A percentile compares a stretch with the other conserved stretches of the same genome.
phyloP scores from a whole-genome alignment of 2,329 filamentous ascomycete species.

The Aspergillus terreus region DNA sequence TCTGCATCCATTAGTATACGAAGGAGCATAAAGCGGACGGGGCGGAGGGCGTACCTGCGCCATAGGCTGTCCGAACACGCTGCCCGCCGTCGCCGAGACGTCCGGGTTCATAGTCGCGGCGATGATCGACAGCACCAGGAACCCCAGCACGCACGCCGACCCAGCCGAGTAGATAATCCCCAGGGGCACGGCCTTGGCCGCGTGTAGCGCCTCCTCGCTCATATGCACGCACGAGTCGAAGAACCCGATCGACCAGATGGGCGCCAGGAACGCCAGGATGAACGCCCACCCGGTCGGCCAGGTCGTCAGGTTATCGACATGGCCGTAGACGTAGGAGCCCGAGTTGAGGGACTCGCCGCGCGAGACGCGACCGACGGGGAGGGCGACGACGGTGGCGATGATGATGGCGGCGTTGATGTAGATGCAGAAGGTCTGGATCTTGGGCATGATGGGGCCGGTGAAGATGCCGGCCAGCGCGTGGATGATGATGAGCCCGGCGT shows the following conservation, averaged over 20 bases:
- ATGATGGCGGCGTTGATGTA: constrained; percentile 56
- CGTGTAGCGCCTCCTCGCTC: constrained; percentile 59
- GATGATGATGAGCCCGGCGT: constrained; percentile 50
- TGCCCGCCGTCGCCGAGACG: constrained; percentile 46
- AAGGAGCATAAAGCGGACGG: background rate
- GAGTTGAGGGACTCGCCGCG: constrained; percentile 30
- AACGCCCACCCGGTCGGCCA: constrained; percentile 59
- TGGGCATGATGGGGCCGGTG: constrained; percentile 55
- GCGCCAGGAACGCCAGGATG: constrained; percentile 58
- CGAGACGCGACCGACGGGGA: constrained; percentile 49
- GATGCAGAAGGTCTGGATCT: constrained; percentile 55
- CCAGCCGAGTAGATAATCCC: constrained; percentile 58
- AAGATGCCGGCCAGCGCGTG: constrained; percentile 55
- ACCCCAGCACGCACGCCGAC: constrained; percentile 52
- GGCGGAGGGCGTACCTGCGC: constrained; percentile 35
- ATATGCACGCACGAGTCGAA: constrained; percentile 60
- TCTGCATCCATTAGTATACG: constrained; percentile 28
- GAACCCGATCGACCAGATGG: constrained; percentile 57
- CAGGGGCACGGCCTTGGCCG: constrained; percentile 56
- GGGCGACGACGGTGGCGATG: constrained; percentile 52
- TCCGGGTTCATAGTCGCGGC: constrained; percentile 56
- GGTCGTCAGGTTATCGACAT: constrained; percentile 55
- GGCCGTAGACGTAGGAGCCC: constrained; percentile 51
- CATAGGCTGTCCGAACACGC: constrained; percentile 58
- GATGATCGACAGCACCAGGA: constrained; percentile 55